Evolutionary conservation across 306 rosid genomes (phyloP).

Genomic region (Carpinus viminea): DNA sequence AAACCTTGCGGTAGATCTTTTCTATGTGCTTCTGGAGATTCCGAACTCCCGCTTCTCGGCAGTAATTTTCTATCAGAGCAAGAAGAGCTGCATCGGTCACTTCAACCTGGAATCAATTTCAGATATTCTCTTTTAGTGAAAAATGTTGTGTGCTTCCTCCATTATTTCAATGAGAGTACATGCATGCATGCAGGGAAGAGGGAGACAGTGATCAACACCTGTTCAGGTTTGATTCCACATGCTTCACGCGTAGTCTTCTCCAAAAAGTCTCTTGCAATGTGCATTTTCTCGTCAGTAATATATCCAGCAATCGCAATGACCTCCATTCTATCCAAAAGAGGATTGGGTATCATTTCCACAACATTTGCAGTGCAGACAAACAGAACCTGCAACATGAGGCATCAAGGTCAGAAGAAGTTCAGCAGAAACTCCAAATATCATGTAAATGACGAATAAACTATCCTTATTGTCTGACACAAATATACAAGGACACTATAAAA

Average conservation of each 20-base stretch:
- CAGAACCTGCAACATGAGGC: slow-evolving; percentile 70
- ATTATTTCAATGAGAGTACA: slow-evolving; percentile 1
- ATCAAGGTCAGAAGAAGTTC: slow-evolving; percentile 18
- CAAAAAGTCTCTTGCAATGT: slow-evolving; percentile 95
- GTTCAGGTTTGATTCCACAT: slow-evolving; percentile 87
- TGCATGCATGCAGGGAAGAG: slow-evolving; percentile 18
- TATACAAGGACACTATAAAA: not conserved
- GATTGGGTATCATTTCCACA: slow-evolving; percentile 89
- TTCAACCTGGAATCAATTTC: slow-evolving; percentile 61
- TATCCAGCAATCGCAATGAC: slow-evolving; percentile 93
- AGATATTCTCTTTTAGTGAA: slow-evolving; percentile 11
- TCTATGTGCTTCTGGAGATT: slow-evolving; percentile 97
- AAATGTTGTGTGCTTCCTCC: not conserved
- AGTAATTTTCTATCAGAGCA: slow-evolving; percentile 79
- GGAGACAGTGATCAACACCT: slow-evolving; percentile 41
- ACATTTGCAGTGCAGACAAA: slow-evolving; percentile 99
- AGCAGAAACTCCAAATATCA: not conserved
- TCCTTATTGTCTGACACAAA: slow-evolving; percentile 6
- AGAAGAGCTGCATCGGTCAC: slow-evolving; percentile 88
- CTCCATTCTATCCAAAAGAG: slow-evolving; percentile 96
- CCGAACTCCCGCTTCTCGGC: slow-evolving; percentile 91
- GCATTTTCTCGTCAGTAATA: slow-evolving; percentile 96
- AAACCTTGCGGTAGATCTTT: slow-evolving; percentile 92
- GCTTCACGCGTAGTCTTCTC: slow-evolving; percentile 95
- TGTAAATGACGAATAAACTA: not conserved